phyloP scores from a whole-genome alignment of 1,139 yeast species.

The Yamadazyma sp. region DNA sequence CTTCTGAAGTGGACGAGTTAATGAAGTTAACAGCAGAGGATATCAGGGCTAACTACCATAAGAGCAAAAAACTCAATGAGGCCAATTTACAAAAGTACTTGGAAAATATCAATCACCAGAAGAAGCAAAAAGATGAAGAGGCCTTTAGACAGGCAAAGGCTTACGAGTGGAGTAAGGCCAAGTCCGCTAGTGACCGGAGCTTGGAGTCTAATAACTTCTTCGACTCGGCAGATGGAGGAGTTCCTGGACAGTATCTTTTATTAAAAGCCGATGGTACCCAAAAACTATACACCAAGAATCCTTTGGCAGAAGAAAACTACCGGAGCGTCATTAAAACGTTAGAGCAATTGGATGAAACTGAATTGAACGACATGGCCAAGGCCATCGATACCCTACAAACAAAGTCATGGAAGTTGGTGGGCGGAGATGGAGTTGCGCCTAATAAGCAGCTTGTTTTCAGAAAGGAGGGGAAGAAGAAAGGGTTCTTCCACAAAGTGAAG shows the following conservation, averaged over 20 bases:
- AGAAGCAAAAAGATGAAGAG: constrained; percentile 40
- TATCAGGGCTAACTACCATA: constrained; percentile 15
- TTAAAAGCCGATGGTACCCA: constrained; percentile 44
- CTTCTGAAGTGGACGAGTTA: constrained; percentile 15
- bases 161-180: constrained; percentile 50
- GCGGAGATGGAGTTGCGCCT: constrained; percentile 23
- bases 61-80: constrained; percentile 4
- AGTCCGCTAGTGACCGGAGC: constrained; percentile 35
- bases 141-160: constrained; percentile 51
- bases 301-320: constrained; percentile 32
- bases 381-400: constrained; percentile 29
- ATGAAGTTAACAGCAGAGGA: constrained; percentile 19
- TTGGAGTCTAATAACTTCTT: constrained; percentile 51
- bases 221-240: constrained; percentile 32
- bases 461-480: constrained; percentile 16
- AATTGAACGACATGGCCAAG: constrained; percentile 25
- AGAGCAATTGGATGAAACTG: constrained; percentile 34
- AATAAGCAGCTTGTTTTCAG: constrained; percentile 30
- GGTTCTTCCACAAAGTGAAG: constrained; percentile 17
- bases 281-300: constrained; percentile 27
- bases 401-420: constrained; percentile 39
- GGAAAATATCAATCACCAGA: constrained; percentile 41
- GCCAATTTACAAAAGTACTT: constrained; percentile 32
- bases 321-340: constrained; percentile 51
- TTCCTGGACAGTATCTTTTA: constrained; percentile 35